These are phyloP conservation scores for Coprinopsis sp. DNA, from an alignment of 768 basidiomycete genomes.

Conservation along the genomic window DNA sequence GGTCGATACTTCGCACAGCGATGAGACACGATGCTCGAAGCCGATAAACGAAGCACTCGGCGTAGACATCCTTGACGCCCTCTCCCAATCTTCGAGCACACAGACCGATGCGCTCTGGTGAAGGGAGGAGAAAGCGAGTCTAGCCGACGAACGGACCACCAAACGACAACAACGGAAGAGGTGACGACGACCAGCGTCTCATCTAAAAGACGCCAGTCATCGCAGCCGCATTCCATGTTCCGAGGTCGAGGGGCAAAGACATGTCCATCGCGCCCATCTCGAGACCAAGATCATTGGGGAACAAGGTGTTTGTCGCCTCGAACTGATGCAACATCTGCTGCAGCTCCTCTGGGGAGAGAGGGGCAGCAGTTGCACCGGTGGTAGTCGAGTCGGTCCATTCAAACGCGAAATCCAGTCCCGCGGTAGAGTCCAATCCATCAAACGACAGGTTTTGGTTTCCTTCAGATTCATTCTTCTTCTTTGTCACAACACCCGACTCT, in stretches of 20 bases:
- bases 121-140: not conserved
- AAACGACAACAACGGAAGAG: not conserved
- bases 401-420: constrained; percentile 8
- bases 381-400: constrained; percentile 15
- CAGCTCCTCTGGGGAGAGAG: constrained; percentile 17
- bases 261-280: constrained; percentile 3
- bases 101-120: not conserved
- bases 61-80: not conserved
- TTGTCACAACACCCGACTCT: not conserved
- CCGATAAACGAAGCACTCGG: not conserved
- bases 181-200: not conserved
- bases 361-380: constrained; percentile 15
- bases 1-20: constrained; percentile 18
- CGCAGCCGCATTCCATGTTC: not conserved
- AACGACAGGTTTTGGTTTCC: not conserved
- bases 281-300: constrained; percentile 13
- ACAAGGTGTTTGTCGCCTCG: constrained; percentile 12
- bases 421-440: constrained; percentile 5
- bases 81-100: not conserved
- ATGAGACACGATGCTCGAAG: not conserved
- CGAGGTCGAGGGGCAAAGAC: not conserved
- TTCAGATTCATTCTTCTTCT: constrained; percentile 10
- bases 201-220: constrained; percentile 1
- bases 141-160: not conserved
- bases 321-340: constrained; percentile 16